Conservation (phyloP, 2,329 filamentous ascomycete genomes). For the Diaporthe sp. region DNA sequence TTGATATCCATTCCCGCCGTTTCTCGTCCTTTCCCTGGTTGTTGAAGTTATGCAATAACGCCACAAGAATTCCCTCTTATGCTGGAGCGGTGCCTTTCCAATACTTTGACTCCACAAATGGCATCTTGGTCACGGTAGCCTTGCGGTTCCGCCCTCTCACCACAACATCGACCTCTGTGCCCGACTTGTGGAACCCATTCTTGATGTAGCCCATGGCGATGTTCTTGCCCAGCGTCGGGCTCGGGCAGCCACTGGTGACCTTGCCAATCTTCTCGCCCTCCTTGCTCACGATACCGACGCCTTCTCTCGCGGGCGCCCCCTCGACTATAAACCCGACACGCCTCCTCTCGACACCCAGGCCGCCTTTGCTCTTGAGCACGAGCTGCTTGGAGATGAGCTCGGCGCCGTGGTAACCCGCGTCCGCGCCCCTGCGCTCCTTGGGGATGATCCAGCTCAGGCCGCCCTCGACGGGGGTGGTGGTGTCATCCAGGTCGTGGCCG, state of each 20-base stretch:
- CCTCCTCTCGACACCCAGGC: slow-evolving; percentile 76
- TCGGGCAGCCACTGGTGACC: slow-evolving; percentile 92
- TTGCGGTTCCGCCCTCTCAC: slow-evolving; percentile 83
- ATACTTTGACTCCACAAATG: slow-evolving; percentile 87
- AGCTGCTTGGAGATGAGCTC: slow-evolving; percentile 84
- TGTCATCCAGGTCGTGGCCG: slow-evolving; percentile 94
- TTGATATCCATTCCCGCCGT: not conserved
- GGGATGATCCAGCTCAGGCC: slow-evolving; percentile 84
- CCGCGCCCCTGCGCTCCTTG: slow-evolving; percentile 76
- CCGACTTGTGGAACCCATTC: slow-evolving; percentile 85
- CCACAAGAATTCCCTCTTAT: slow-evolving; percentile 22
- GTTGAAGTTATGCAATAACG: not conserved
- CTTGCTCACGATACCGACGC: slow-evolving; percentile 80
- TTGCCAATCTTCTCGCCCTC: slow-evolving; percentile 79
- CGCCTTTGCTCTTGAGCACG: slow-evolving; percentile 79
- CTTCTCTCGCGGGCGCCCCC: slow-evolving; percentile 91
- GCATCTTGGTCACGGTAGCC: slow-evolving; percentile 88
- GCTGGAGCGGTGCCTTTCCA: slow-evolving; percentile 61
- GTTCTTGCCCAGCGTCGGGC: slow-evolving; percentile 87
- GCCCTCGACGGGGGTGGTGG: slow-evolving; percentile 72
- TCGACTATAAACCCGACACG: slow-evolving; percentile 87
- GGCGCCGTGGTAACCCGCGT: slow-evolving; percentile 87
- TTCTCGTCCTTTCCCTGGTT: no score
- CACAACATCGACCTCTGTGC: slow-evolving; percentile 83
- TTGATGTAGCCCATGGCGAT: slow-evolving; percentile 96